Conservation (phyloP, 192 early-diverging fungal species). For the Coemansia sp. region DNA sequence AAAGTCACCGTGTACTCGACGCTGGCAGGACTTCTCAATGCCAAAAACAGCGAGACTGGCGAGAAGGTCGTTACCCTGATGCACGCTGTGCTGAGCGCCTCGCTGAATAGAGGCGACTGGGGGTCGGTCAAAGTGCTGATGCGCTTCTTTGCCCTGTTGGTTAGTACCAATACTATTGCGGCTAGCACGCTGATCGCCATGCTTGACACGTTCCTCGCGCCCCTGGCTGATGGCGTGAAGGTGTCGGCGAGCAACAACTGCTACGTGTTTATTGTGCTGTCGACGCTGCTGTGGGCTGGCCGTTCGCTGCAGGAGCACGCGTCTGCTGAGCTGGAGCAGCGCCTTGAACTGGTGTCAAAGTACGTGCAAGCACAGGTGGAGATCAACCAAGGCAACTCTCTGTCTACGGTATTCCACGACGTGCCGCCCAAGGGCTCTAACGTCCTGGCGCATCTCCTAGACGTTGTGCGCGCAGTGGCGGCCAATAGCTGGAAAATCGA, state of each 20-base stretch:
- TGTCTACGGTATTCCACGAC: conserved; percentile 43
- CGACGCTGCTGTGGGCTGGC: conserved; percentile 78
- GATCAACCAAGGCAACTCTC: conserved; percentile 14
- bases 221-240: conserved; percentile 28
- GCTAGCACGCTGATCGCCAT: conserved; percentile 66
- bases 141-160: conserved; percentile 80
- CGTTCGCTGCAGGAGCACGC: conserved; percentile 23
- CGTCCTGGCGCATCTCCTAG: conserved; percentile 35
- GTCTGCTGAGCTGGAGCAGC: conserved; percentile 32
- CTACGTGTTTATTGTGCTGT: conserved; percentile 73
- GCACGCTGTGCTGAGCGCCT: conserved; percentile 58
- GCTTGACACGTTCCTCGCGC: conserved; percentile 65
- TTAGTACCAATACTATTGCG: conserved; percentile 74
- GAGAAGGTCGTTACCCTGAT: conserved; percentile 64
- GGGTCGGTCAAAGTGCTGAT: conserved; percentile 73
- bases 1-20: conserved; percentile 69
- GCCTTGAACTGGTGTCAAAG: conserved; percentile 18
- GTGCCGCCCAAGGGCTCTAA: conserved; percentile 34
- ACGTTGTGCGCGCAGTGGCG: conserved; percentile 30
- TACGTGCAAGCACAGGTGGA: conserved; percentile 34
- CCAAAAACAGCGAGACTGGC: conserved; percentile 65
- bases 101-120: conserved; percentile 65
- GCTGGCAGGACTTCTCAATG: conserved; percentile 82
- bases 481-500: conserved; percentile 41
- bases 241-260: conserved; percentile 58